Evolutionary conservation across 192 early-diverging fungal species (phyloP).

Genomic region (Podila verticillata): DNA sequence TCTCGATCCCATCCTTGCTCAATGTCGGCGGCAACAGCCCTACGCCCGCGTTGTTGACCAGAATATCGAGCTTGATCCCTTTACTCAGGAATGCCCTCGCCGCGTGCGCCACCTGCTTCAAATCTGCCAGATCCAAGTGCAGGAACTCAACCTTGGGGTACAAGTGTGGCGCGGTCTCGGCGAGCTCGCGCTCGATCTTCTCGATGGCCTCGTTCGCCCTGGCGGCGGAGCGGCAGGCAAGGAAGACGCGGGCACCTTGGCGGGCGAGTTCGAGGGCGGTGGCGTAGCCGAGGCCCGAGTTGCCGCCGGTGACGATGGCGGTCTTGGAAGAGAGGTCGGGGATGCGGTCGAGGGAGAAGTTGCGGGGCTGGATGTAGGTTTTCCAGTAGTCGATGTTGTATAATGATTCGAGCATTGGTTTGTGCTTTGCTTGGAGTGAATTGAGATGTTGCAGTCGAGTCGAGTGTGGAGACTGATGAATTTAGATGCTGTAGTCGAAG

Average conservation of each 20-base stretch:
- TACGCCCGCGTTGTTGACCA: slow-evolving; percentile 46
- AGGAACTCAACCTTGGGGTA: slow-evolving; percentile 48
- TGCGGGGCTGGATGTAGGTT: slow-evolving; percentile 7
- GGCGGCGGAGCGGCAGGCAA: slow-evolving; percentile 24
- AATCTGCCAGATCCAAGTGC: slow-evolving; percentile 36
- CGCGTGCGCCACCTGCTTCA: slow-evolving; percentile 23
- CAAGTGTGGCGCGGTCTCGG: slow-evolving; percentile 41
- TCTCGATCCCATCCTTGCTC: slow-evolving; percentile 29
- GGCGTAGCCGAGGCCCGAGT: slow-evolving; percentile 52
- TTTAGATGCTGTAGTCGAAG: too few species aligned
- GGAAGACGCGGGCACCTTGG: slow-evolving; percentile 49
- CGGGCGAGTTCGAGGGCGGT: slow-evolving; percentile 38
- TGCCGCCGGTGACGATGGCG: slow-evolving; percentile 62
- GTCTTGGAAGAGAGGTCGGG: slow-evolving; percentile 54
- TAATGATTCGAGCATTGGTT: slow-evolving; percentile 29
- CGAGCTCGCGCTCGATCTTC: slow-evolving; percentile 35
- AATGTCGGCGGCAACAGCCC: slow-evolving; percentile 26
- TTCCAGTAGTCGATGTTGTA: slow-evolving; percentile 43
- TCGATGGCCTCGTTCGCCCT: slow-evolving; percentile 27
- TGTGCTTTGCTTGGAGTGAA: neutral
- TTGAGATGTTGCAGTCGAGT: neutral
- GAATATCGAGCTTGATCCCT: slow-evolving; percentile 55
- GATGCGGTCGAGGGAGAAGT: slow-evolving; percentile 41
- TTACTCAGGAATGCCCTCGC: slow-evolving; percentile 50
- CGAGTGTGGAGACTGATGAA: too few species aligned